These are phyloP conservation scores for Stachybotrys chartarum DNA, from an alignment of 2,329 filamentous ascomycete species.

Conservation along the genomic window DNA sequence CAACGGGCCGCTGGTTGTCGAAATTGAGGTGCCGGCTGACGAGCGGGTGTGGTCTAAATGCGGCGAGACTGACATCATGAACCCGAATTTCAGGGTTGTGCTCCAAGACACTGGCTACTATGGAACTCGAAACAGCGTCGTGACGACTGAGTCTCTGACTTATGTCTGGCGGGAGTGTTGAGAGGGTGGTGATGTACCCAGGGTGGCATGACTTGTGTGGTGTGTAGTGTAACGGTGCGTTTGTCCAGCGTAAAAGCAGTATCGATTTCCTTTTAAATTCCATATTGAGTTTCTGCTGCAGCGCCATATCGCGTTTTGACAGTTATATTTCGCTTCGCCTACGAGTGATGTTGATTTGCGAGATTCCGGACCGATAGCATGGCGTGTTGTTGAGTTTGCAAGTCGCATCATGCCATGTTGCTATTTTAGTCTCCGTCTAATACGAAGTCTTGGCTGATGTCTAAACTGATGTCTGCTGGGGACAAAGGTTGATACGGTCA, in stretches of 20 bases:
- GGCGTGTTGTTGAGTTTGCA: not conserved
- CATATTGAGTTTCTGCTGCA: not conserved
- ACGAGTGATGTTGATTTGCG: too few species aligned
- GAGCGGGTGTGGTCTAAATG: not conserved
- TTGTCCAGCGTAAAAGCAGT: not conserved
- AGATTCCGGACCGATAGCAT: not conserved
- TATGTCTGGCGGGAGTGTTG: conserved; percentile 1
- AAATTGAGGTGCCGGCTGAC: not conserved
- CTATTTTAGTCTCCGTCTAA: not conserved
- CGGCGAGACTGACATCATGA: not conserved
- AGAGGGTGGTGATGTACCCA: not conserved
- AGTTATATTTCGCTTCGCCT: too few species aligned
- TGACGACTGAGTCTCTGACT: not conserved
- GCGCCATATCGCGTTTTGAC: not conserved
- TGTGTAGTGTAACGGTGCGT: not conserved
- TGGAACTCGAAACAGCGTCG: not conserved
- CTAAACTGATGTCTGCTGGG: not conserved
- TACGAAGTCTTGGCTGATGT: too few species aligned
- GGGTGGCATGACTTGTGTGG: not conserved
- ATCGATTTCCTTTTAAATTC: not conserved
- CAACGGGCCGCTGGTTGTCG: not conserved
- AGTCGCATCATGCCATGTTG: not conserved
- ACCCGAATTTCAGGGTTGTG: not conserved
- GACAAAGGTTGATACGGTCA: not conserved
- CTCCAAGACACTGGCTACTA: not conserved